Base-by-base conservation (phyloP, 257 asterid genomes). In the Solanum tarapatanum region DNA sequence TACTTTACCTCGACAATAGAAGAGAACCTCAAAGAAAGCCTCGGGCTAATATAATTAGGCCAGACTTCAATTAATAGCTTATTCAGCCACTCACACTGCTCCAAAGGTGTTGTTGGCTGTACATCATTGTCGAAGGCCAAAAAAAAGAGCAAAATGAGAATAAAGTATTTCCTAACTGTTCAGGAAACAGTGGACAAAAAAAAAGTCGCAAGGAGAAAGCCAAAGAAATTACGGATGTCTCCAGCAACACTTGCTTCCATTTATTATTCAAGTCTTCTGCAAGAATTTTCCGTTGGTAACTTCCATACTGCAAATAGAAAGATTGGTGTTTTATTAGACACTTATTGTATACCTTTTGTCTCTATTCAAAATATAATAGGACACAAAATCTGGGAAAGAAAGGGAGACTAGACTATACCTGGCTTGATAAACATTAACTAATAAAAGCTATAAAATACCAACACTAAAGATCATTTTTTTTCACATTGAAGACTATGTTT, bases 31-130 rank as follows among this genome's bases (percentile, higher is more conserved):
- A 90, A 93, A 51, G 99, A 97, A 86, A 97, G 99, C 92, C 94
- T 96, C 36, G 95, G 98, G 89, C 91, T 92, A 73, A 97, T 87
- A 89, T 87, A 96, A 73, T 91, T 94, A 84, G 92, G 92, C 99
- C 99, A 97, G 88, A 94, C 87, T 89, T 96, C 98, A 43, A 90
- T 86, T 55, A 95, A 74, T 87, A 97, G 94, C 91, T 95, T 96
- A 93, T 97, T 96, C 90, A 97, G 92, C 99, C 99, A 97, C 91
- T 97, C 98, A 89, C 99, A 96, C 86, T 96, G 99, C 90, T 97
- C 99, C 91, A 96, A 87, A 33, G 99, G 99, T 70, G 99, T 97
- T 35, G 82, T 89, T 32, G 94, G 92, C 99, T 97, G 94, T 30
- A 39, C 23, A 62, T 26, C 60, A 76, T 76, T 2, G 13, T 12